Evolutionary conservation across 805 yeast genomes (phyloP).

Genomic region (Myxozyma vanderwaltii): DNA sequence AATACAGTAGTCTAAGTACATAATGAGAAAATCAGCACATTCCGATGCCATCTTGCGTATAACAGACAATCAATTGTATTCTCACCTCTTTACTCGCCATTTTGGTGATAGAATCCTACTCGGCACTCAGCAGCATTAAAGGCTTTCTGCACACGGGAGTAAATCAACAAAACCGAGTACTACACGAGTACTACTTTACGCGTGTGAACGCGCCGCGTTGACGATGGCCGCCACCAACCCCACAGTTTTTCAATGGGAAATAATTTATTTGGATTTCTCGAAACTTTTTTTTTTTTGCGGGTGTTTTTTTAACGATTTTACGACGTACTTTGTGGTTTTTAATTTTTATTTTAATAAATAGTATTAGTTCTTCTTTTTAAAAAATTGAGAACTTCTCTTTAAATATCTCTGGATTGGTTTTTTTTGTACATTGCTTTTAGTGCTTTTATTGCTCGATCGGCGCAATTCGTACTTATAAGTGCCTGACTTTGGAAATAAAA

Average conservation of each 20-base stretch:
- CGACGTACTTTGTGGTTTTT: no score
- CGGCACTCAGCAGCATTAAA: neutral
- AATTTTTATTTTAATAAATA: no score
- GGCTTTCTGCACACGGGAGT: neutral
- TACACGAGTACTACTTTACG: no score
- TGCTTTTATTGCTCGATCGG: neutral
- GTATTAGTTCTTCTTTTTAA: neutral
- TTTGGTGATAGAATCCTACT: neutral
- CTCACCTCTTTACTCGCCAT: slow-evolving; percentile 38
- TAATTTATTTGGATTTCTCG: neutral
- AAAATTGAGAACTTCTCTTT: no score
- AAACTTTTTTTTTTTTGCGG: neutral
- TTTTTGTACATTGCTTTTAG: neutral
- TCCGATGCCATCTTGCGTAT: neutral
- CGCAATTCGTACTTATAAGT: no score
- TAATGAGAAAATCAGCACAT: neutral
- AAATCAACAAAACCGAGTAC: no score
- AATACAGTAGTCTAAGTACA: slow-evolving; percentile 46
- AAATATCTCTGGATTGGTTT: no score
- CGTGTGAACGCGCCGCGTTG: neutral
- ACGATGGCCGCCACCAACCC: neutral
- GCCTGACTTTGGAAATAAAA: neutral
- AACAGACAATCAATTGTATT: neutral
- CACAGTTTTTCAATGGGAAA: neutral
- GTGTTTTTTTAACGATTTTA: neutral